Conservation (phyloP, 768 basidiomycete genomes). For the Collybia mongolica region DNA sequence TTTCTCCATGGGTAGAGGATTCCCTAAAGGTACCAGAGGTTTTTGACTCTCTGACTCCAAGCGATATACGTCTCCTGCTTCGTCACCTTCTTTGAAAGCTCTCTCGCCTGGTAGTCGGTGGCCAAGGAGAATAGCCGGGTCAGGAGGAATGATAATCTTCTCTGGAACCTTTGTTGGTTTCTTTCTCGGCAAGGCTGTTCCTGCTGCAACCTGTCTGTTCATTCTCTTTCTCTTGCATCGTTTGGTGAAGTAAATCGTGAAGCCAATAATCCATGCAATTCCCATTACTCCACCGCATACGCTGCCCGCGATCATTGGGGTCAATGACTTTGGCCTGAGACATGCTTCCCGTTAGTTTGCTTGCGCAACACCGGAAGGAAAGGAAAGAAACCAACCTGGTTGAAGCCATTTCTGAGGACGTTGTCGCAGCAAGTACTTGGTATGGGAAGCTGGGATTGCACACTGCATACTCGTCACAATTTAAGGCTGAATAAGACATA, state of each 20-base stretch:
- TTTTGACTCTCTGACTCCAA: conserved; percentile 2
- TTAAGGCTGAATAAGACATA: no score
- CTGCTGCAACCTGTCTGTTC: conserved; percentile 41
- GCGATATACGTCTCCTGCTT: conserved; percentile 6
- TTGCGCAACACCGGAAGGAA: background rate
- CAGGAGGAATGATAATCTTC: conserved; percentile 58
- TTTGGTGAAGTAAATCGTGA: conserved; percentile 56
- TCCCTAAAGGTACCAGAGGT: background rate
- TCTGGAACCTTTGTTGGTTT: conserved; percentile 37
- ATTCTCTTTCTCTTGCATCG: conserved; percentile 45
- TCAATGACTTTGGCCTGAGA: conserved; percentile 49
- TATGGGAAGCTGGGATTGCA: no score
- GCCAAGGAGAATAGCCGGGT: conserved; percentile 63
- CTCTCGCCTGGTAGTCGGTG: conserved; percentile 39
- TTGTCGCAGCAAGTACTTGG: no score
- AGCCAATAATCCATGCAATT: conserved; percentile 54
- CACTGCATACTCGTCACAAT: no score
- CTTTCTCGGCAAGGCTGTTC: conserved; percentile 37
- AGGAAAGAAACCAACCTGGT: background rate
- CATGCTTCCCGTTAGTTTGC: background rate
- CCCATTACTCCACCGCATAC: conserved; percentile 53
- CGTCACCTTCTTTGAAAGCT: conserved; percentile 6
- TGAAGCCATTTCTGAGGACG: no score
- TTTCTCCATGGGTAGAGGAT: no score
- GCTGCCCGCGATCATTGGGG: conserved; percentile 60